These are phyloP conservation scores for Termitomyces sp. DNA, from an alignment of 768 basidiomycete genomes.

Conservation along the genomic window DNA sequence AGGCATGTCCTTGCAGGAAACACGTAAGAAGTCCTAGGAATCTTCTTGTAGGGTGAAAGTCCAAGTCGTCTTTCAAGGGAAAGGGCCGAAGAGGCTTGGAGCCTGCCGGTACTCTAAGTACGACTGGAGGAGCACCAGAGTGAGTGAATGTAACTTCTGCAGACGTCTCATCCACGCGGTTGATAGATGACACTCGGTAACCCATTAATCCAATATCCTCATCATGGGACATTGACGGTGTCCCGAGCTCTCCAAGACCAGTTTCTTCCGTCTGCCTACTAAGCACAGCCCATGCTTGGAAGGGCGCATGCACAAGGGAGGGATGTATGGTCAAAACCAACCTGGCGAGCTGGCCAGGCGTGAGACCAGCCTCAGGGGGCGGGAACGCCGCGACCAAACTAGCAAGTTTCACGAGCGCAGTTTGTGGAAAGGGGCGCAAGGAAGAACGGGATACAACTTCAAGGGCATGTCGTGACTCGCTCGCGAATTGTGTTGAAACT, in stretches of 20 bases:
- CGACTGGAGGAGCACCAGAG: slow-evolving; percentile 23
- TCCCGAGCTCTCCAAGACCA: slow-evolving; percentile 51
- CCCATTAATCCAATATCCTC: slow-evolving; percentile 51
- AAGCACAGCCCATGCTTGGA: slow-evolving; percentile 62
- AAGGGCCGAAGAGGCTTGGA: slow-evolving; percentile 40
- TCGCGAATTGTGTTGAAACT: slow-evolving; percentile 59
- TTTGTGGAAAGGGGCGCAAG: slow-evolving; percentile 64
- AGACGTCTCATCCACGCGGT: slow-evolving; percentile 34
- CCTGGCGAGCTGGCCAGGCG: slow-evolving; percentile 48
- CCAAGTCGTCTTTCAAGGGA: slow-evolving; percentile 35
- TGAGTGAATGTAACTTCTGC: slow-evolving; percentile 41
- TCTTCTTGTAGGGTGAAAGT: slow-evolving; percentile 44
- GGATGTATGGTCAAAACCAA: slow-evolving; percentile 61
- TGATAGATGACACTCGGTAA: slow-evolving; percentile 40
- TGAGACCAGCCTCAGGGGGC: slow-evolving; percentile 30
- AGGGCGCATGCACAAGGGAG: slow-evolving; percentile 48
- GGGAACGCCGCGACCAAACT: slow-evolving; percentile 47
- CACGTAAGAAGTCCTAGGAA: slow-evolving; percentile 58
- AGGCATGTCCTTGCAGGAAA: slow-evolving; percentile 58
- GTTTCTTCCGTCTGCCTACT: slow-evolving; percentile 51
- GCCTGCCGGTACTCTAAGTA: slow-evolving; percentile 46
- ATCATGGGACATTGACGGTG: slow-evolving; percentile 37
- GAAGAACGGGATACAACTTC: slow-evolving; percentile 50
- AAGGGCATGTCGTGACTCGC: slow-evolving; percentile 51
- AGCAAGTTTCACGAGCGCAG: slow-evolving; percentile 49